A percentile compares a stretch with the other conserved stretches of the same genome.
Conservation (phyloP, 2,329 filamentous ascomycete species). For the Annulohypoxylon truncatum region DNA sequence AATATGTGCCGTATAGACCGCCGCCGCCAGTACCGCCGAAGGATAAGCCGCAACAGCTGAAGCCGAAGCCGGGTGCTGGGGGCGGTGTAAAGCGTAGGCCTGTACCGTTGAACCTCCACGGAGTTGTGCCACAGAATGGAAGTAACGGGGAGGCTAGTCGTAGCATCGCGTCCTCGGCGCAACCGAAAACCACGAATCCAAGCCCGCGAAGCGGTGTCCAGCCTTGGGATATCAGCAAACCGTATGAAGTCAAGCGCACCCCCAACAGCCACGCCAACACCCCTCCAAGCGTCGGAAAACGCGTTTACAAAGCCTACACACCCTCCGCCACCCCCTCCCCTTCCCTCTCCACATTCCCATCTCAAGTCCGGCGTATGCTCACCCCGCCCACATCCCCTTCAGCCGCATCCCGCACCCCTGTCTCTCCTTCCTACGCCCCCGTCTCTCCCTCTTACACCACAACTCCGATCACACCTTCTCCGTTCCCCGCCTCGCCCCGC, state of each 20-base stretch:
- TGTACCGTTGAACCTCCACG: conserved; percentile 2
- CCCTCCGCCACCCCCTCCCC: neutral
- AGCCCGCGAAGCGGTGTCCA: neutral
- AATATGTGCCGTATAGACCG: conserved; percentile 30
- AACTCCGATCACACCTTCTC: neutral
- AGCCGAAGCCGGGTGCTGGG: neutral
- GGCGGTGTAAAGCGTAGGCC: neutral
- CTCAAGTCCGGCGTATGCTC: neutral
- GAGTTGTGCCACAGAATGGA: neutral
- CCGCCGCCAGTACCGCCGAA: neutral
- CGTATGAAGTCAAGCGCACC: neutral
- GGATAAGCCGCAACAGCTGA: neutral
- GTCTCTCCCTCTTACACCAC: neutral
- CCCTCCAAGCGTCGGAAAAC: neutral
- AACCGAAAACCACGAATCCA: neutral
- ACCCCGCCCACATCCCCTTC: neutral
- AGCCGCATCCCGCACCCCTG: neutral
- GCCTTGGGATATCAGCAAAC: neutral
- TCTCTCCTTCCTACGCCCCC: neutral
- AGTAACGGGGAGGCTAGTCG: neutral
- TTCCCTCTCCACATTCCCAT: neutral
- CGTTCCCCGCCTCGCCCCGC: neutral
- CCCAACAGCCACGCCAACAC: neutral
- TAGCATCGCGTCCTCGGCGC: conserved; percentile 2
- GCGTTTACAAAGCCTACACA: neutral